Conservation (phyloP, 495 filamentous ascomycete genomes). For the Penicillium bovifimosum region DNA sequence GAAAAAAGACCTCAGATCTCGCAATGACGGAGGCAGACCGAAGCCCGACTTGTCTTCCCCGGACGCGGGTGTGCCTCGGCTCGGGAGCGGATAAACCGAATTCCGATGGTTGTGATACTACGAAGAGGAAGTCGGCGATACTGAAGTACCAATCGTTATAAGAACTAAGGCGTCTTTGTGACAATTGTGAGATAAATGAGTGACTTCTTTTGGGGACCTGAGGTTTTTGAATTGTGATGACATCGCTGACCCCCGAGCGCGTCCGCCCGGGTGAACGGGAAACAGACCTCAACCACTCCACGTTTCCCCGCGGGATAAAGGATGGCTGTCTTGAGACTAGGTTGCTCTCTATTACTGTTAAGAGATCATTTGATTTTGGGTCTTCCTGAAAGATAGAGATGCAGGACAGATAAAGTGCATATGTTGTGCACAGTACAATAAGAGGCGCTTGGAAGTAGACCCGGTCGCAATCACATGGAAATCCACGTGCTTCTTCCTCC, state of each 20-base stretch:
- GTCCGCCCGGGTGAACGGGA: slow-evolving; percentile 26
- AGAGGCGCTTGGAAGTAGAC: neutral
- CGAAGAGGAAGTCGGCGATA: neutral
- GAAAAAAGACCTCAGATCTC: slow-evolving; percentile 4
- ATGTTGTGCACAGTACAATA: neutral
- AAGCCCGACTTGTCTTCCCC: slow-evolving; percentile 19
- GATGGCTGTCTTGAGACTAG: slow-evolving; percentile 7
- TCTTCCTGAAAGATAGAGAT: neutral
- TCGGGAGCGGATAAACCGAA: slow-evolving; percentile 25
- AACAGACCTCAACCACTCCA: slow-evolving; percentile 8
- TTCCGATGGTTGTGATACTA: neutral
- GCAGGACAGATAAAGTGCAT: neutral
- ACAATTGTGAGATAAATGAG: neutral
- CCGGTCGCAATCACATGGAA: slow-evolving; percentile 16
- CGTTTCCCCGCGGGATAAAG: slow-evolving; percentile 20
- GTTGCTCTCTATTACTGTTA: neutral
- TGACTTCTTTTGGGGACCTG: neutral
- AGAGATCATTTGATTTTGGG: no score
- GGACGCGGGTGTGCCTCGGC: slow-evolving; percentile 26
- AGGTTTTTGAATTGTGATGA: neutral
- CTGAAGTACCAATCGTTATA: neutral
- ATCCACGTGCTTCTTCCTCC: neutral
- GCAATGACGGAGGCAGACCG: slow-evolving; percentile 10
- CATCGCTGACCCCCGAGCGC: slow-evolving; percentile 2
- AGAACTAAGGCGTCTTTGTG: neutral